phyloP scores from a whole-genome alignment of 768 basidiomycete genomes.

The Dacryopinax primogenitus region DNA sequence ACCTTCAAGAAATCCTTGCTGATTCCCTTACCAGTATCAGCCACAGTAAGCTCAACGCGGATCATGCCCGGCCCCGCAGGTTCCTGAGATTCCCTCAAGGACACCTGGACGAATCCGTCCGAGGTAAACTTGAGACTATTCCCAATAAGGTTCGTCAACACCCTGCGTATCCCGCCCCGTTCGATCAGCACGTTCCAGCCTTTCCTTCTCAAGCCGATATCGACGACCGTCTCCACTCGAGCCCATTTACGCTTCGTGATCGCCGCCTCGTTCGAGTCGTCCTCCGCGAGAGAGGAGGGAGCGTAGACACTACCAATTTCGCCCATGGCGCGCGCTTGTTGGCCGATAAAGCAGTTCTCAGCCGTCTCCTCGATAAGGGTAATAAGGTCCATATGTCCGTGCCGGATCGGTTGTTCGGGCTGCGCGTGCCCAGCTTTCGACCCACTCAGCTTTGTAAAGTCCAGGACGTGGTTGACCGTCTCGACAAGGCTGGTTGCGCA shows the following conservation, averaged over 20 bases:
- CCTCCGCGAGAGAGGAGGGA: slow-evolving; percentile 42
- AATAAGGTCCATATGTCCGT: slow-evolving; percentile 48
- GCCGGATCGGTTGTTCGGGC: slow-evolving; percentile 40
- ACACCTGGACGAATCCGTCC: slow-evolving; percentile 79
- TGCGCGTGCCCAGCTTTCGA: slow-evolving; percentile 65
- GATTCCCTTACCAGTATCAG: slow-evolving; percentile 91
- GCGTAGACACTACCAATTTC: slow-evolving; percentile 89
- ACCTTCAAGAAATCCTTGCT: slow-evolving; percentile 87
- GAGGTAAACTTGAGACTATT: slow-evolving; percentile 88
- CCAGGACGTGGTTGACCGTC: slow-evolving; percentile 91
- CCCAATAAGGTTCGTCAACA: slow-evolving; percentile 89
- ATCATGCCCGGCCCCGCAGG: slow-evolving; percentile 40
- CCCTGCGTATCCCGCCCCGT: slow-evolving; percentile 80
- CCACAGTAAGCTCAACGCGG: slow-evolving; percentile 69
- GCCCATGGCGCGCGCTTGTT: slow-evolving; percentile 60
- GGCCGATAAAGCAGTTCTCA: slow-evolving; percentile 89
- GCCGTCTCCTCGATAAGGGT: slow-evolving; percentile 79
- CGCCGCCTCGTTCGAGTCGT: slow-evolving; percentile 24
- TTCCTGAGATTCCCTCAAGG: slow-evolving; percentile 50
- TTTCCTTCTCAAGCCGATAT: slow-evolving; percentile 62
- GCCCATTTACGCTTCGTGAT: slow-evolving; percentile 24
- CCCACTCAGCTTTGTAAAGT: slow-evolving; percentile 89
- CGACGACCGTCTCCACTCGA: slow-evolving; percentile 76
- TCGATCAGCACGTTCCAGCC: slow-evolving; percentile 83
- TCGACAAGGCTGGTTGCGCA: slow-evolving; percentile 93